Base-by-base conservation (phyloP, 148 eudicot species). In the Chenopodium formosanum region DNA sequence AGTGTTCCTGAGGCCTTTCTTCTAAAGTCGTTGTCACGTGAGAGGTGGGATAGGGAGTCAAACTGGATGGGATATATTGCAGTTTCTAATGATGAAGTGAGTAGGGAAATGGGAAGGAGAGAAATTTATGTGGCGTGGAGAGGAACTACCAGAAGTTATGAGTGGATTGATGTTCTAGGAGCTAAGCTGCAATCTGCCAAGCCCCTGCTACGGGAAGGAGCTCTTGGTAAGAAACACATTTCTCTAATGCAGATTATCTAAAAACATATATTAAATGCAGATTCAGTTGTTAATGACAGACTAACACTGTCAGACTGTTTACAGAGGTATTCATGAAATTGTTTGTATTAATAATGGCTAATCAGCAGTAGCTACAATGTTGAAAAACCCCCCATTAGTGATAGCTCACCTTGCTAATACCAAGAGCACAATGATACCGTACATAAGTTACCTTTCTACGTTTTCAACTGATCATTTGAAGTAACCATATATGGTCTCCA, bases 41-140 rank as follows among this genome's bases (percentile, higher is more conserved):
- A 91, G 71, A 58, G 81, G 22, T 91, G 94, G 94, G 94, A 91
- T 80, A 78, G 89, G 32, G 94, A 91, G 87, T 86, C 90, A 0
- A 91, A 91, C 22, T 90, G 91, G 92, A 90, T 90, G 8, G 94
- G 94, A 14, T 91, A 86, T 68, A 47, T 91, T 0, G 94, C 94
- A 2, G 83, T 84, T 12, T 75, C 90, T 4, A 87, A 84, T 27
- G 94, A 91, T 32, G 85, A 78, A 16, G 84, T 50, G 22, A 83
- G 86, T 17, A 29, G 44, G 7, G 62, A 73, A 9, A 53, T 84
- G 1, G 92, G 94, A 23, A 81, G 88, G 2, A 83, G 94, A 0
- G 91, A 91, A 66, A 75, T 90, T 44, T 91, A 91, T 29, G 88
- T 91, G 11, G 94, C 77, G 8, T 91, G 87, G 89, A 77, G 92